Percentiles rank a stretch among this genome's conserved stretches.
Evolutionary conservation across 495 filamentous ascomycete species (phyloP).

Genomic region (Chlorociboria aeruginascens): DNA sequence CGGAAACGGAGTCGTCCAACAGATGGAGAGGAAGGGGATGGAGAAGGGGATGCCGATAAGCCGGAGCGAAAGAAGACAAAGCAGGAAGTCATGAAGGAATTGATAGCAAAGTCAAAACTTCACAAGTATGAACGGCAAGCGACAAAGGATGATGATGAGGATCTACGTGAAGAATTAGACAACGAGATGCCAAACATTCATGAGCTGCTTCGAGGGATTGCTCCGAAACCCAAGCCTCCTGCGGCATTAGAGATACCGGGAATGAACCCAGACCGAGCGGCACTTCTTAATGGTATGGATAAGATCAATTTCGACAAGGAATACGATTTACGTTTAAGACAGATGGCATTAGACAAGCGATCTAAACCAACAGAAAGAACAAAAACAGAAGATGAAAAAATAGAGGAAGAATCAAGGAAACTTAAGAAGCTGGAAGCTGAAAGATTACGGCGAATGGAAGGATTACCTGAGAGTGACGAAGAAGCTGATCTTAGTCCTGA

Average conservation of each 20-base stretch:
- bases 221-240: conserved; percentile 28
- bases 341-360: conserved; percentile 71
- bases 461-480: conserved; percentile 41
- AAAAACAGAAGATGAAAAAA: conserved; percentile 84
- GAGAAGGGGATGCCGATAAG: conserved; percentile 32
- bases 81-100: conserved; percentile 91
- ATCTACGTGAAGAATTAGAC: conserved; percentile 62
- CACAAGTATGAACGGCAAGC: conserved; percentile 89
- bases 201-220: conserved; percentile 45
- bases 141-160: conserved; percentile 87
- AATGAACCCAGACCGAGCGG: conserved; percentile 42
- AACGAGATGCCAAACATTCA: conserved; percentile 73
- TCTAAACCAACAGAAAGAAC: conserved; percentile 76
- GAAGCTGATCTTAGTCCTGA: conserved; percentile 33
- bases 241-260: conserved; percentile 18
- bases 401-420: conserved; percentile 56
- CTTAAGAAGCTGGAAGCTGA: conserved; percentile 72
- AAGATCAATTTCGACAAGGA: conserved; percentile 57
- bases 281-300: conserved; percentile 47
- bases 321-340: conserved; percentile 71
- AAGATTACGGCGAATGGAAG: conserved; percentile 60
- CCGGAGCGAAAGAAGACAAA: conserved; percentile 83
- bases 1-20: conserved; percentile 47
- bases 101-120: conserved; percentile 93
- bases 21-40: conserved; percentile 28